Base-by-base conservation (phyloP, 225 moss, liverwort and hornwort species). In the Pleurozium schreberi region DNA sequence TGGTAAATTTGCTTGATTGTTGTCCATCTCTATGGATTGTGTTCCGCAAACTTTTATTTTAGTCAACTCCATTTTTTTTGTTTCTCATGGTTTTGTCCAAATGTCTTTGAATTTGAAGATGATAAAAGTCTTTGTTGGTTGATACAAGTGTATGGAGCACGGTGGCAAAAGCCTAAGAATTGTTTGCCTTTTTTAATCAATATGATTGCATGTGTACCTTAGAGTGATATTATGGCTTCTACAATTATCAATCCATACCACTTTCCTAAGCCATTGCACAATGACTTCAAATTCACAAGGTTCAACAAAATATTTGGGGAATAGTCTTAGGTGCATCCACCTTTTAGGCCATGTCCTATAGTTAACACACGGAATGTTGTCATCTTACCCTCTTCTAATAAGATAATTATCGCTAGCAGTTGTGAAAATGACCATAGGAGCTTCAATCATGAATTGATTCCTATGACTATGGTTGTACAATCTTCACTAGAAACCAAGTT, bases 191-290 rank as follows among this genome's bases (percentile, higher is more conserved):
- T n/a, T 68, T 66, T 5, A 36, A 19, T 36, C 18, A 22, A 38
- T 18, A n/a, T 2, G 0, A 4, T 42, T 1, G n/a, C n/a, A n/a
- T n/a, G 1, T 26, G 2, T 25, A n/a, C 2, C 6, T 38, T 0
- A 9, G 5, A 38, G 12, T 5, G 1, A 67, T 38, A 21, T 12
- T 6, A 21, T 6, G 4, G 3, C 17, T 67, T 20, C 1, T 11
- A 38, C 67, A 38, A 67, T 21, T 67, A 67, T 36, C 36, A 66
- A 66, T 11, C 19, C 19, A 66, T 36, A 66, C 36, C 2, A 38
- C 38, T 38, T 66, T 66, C 5, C 2, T 64, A 8, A 1, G 14
- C 6, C 15, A 16, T 16, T 61, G 18, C 38, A 38, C 11, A 38
- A 20, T 1, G 1, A 6, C 10, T 38, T 67, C 5, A 36, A 36